Evolutionary conservation across 1,284 basidiomycete species (phyloP), one percentile per base, ranked within the genome.

Genomic region (Meira miltonrushii): DNA sequence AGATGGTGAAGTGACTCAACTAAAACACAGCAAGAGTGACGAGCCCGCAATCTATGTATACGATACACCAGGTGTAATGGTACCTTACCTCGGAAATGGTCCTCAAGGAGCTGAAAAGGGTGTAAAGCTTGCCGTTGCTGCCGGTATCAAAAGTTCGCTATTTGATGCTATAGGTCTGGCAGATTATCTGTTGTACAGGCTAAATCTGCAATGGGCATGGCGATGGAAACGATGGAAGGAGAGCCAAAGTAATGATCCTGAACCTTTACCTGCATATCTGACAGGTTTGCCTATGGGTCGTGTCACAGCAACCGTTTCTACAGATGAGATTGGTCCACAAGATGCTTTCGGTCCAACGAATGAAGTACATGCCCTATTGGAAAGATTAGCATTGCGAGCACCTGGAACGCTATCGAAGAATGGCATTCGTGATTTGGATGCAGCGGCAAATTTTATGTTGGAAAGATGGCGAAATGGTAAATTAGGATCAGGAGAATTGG

Each of bases 61-160:
- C 75, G 94, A 98, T 81, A 88, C 91, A 5, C 95, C 94, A 0
- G 95, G 94, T 0, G 89, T 97, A 41, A 97, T 98, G 93, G 82
- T 96, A 38, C 92, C 93, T 3, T 97, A 89, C 79, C 84, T 97
- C n/a, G 94, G 94, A 1, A 84, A 83, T 57, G 92, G 92, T 1
- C 82, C 85, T 50, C 81, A 82, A 60, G 94, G 92, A 23, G 87
- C 90, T 48, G 94, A 98, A 79, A 83, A 89, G 64, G 94, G 90
- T 4, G 83, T 96, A 57, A 96, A 95, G 80, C 84, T 97, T 25
- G 92, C 92, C 43, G 81, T 97, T 58, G 94, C 94, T 44, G 92
- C 90, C 67, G 94, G 92, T 21, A 92, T 97, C 81, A 96, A 96
- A 80, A 90, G 92, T 81, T 87, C 88, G 11, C 80, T 96, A 57